Evolutionary conservation across 2,329 filamentous ascomycete species (phyloP), one percentile per base, ranked within the genome.

Genomic region (Aureobasidium musti): DNA sequence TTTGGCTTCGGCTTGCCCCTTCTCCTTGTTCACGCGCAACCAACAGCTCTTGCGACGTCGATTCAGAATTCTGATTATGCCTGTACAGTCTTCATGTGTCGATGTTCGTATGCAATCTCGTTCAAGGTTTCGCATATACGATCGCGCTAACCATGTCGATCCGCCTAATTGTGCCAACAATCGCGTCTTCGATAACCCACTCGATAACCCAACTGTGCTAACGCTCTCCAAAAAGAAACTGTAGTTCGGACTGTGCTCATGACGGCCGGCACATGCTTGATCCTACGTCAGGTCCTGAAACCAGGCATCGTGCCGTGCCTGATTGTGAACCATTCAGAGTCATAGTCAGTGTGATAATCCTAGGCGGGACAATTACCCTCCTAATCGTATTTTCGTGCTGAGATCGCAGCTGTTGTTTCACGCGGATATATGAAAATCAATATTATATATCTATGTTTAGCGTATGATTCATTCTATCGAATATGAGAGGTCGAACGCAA

Each of bases 121-220:
- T 30, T 28, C 37, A 45, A 11, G 4, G 37, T 59, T 33, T 47
- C 37, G 39, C 30, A 45, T 33, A 33, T 33, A 21, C 56, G 39
- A 45, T 59, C 37, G 23, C 56, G 56, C 56, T 59, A 59, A 33
- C 5, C 13, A 23, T 19, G 56, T 43, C 56, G 37, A 59, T 30
- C 56, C 37, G 37, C 37, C 56, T 45, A 30, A 45, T 59, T 33
- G 21, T 59, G 37, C 56, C 39, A 59, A 59, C 56, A 45, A 59
- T 54, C 53, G 56, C 56, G 56, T 33, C 37, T 23, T 59, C 37
- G 56, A 59, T 59, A 59, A 59, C 39, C 56, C 17, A 30, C 39
- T 33, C 56, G 41, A 59, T 59, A 59, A 43, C 14, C 19, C 30
- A 54, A 54, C 53, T 41, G 53, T 56, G n/a, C 35, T 28, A 56